Evolutionary conservation across 169 alveolate species (phyloP), one percentile per base, ranked within the genome.

Genomic region (Nephromyces sp.): DNA sequence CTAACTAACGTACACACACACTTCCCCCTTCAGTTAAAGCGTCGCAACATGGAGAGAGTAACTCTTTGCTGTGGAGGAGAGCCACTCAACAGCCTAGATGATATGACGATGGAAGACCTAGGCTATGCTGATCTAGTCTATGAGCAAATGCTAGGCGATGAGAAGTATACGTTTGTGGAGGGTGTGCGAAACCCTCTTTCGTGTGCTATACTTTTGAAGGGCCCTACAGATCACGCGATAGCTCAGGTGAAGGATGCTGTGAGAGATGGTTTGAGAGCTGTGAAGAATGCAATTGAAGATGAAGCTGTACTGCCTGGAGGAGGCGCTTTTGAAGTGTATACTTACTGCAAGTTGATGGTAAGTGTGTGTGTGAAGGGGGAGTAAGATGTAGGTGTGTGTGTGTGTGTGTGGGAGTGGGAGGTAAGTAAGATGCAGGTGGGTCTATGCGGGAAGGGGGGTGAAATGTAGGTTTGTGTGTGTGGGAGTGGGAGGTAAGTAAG

Each of bases 51-150:
- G 97, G 99, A 97, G 83, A 88, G 99, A 75, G 72, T 97, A 70
- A 86, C 96, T 32, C 88, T 95, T 25, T 97, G 98, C 52, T 96
- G 99, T 81, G 99, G 99, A 52, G 99, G 99, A 30, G 93, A 91
- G 72, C 96, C 98, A 29, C 93, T 97, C 79, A 96, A 97, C 86
- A 83, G 96, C 33, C 98, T 95, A 62, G 98, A 95, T 57, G 99
- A 95, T 74, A 84, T 97, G 74, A 24, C 33, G 0, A 57, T 3
- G 51, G 95, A 74, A 62, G 99, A 97, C 82, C 91, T 97, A 61
- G 99, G 99, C 33, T 95, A 83, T 80, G 98, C 99, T 34, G 97
- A 93, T 66, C 64, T 70, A 57, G 98, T 96, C 5, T 93, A 92
- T 70, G 99, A 97, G 84, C 89, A 88, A 66, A 81, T 89, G 27